Evolutionary conservation across 169 alveolate species (phyloP), one percentile per base, ranked within the genome.

Genomic region (Cytauxzoon felis): DNA sequence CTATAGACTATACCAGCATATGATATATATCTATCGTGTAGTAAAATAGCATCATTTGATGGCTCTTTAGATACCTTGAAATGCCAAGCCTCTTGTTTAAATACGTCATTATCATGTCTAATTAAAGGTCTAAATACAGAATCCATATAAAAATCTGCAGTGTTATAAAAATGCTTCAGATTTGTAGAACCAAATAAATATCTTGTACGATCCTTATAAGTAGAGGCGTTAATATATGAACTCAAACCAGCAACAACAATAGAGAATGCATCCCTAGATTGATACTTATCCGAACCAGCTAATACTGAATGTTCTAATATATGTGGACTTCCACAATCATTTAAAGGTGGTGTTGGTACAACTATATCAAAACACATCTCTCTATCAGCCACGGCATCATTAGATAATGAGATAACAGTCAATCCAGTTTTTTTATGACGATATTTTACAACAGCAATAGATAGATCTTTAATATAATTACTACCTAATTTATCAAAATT

Each of bases 81-180:
- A 32, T 90, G 88, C 95, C 96, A 92, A 0, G 95, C 95, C 61
- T 92, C 96, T 43, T 90, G 94, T 30, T 67, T 69, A 42, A 92
- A 80, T 34, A 87, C 76, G 34, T 41, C 42, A 42, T 81, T 57
- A 47, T 83, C 82, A 5, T 79, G 67, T 23, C 80, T 54, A n/a
- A 89, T 85, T 56, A 49, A 40, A 3, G 93, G 93, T 19, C 82
- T 88, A 48, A 92, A 81, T 21, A 92, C 93, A 19, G 93, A 79
- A 53, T 88, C 94, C 87, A 91, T 57, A 53, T 57, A 65, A 23
- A 65, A 65, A 50, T 76, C 76, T 5, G 80, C 86, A 24, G 69
- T 54, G 32, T 42, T 56, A 47, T 76, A 65, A 19, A 76, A 76
- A 69, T 82, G 80, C 32, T 90, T 92, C 36, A 75, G 87, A 66